Base-by-base conservation (phyloP, 805 yeast species). In the Hanseniaspora guilliermondii region DNA sequence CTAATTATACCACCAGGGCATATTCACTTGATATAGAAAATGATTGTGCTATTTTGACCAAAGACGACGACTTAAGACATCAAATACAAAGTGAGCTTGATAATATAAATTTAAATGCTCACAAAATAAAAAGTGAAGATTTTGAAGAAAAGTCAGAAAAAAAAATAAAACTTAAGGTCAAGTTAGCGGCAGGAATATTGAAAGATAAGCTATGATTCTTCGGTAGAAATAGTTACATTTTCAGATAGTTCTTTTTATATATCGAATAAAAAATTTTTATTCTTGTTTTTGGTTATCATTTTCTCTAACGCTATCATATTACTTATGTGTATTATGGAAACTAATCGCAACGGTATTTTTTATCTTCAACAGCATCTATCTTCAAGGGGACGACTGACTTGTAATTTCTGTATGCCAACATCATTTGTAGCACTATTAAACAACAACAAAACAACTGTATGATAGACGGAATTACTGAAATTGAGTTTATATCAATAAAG, bases 1-100 rank as follows among this genome's bases (percentile, higher is more conserved):
- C 97, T 0, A 93, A 93, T 66, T 93, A 88, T 67, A 93, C 98
- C 0, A 78, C 83, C 58, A 74, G 98, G 57, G 89, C 97, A 0
- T 91, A 91, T 63, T 75, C 83, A 2, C 77, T 83, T 56, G 98
- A 93, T 66, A 72, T 93, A 56, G 98, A 93, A 68, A 76, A 91
- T 7, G 91, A 93, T 64, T 94, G 89, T 0, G 71, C 93, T 1
- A 66, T 91, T 1, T 69, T 88, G 14, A 89, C 97, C 1, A 76
- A 72, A 53, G 89, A 86, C 64, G 68, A 72, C 17, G 71, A 69
- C 2, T 72, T 91, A 58, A 81, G 81, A 62, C 49, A 59, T 5
- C 62, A 70, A 48, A 82, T 89, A 84, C 68, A 68, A 32, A 60
- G 60, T 0, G 97, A 89, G 66, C 70, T 87, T 36, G 75, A 76